Percentiles rank a stretch among this genome's conserved stretches.
Conservation (phyloP, 768 basidiomycete genomes). For the Suillus sp. region DNA sequence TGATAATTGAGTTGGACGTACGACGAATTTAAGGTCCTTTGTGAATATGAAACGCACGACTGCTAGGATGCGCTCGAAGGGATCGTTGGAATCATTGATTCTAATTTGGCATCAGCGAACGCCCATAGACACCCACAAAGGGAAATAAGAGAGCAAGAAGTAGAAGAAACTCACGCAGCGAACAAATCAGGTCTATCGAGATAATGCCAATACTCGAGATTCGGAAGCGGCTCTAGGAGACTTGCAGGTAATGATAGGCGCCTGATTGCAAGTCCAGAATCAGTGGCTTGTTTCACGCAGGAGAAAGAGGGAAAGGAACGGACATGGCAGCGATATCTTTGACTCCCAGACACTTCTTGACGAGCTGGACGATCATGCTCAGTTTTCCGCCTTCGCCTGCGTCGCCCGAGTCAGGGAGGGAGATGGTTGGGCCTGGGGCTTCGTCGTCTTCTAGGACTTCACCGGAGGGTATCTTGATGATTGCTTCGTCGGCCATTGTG, state of each 20-base stretch:
- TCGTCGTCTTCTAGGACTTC: constrained; percentile 46
- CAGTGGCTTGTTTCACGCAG: constrained; percentile 7
- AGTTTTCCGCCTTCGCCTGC: constrained; percentile 87
- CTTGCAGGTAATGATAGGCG: constrained; percentile 92
- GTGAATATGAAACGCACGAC: constrained; percentile 86
- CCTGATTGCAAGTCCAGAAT: constrained; percentile 45
- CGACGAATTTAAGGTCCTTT: constrained; percentile 93
- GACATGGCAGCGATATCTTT: constrained; percentile 95
- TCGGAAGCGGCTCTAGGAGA: constrained; percentile 90
- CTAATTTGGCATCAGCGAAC: constrained; percentile 39
- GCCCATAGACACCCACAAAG: background rate
- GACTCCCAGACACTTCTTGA: constrained; percentile 90
- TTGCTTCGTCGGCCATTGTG: constrained; percentile 24
- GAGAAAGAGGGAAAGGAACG: constrained; percentile 31
- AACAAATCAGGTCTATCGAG: constrained; percentile 90
- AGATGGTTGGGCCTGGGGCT: constrained; percentile 55
- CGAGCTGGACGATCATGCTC: constrained; percentile 89
- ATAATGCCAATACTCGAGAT: constrained; percentile 96
- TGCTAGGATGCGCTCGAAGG: constrained; percentile 95
- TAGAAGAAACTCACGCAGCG: constrained; percentile 66
- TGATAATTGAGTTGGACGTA: constrained; percentile 38
- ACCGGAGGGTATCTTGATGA: constrained; percentile 14
- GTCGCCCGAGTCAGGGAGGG: constrained; percentile 70
- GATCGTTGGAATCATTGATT: constrained; percentile 89
- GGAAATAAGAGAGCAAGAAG: background rate